Evolutionary conservation across 1,139 yeast genomes (phyloP).

Genomic region (Petasospora fabianii): DNA sequence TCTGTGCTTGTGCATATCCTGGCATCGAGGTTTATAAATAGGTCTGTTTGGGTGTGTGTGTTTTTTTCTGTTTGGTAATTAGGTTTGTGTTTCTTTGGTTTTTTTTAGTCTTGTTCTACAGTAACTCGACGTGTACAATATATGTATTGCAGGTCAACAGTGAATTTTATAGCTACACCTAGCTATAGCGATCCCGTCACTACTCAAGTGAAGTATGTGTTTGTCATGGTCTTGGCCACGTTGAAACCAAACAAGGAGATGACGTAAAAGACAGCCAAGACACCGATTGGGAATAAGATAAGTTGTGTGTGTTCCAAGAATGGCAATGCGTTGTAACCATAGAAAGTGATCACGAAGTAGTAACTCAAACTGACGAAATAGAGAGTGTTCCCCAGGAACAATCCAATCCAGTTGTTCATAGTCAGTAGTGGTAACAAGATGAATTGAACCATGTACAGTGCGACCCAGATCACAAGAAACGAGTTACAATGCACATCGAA

Average conservation of each 20-base stretch:
- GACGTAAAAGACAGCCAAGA: constrained; percentile 54
- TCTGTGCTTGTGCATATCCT: neutral
- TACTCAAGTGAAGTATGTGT: constrained; percentile 49
- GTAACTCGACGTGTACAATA: no score
- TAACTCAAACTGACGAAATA: constrained; percentile 71
- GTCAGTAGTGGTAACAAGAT: constrained; percentile 68
- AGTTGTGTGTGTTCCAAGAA: constrained; percentile 63
- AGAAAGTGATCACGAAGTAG: constrained; percentile 75
- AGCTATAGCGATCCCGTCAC: no score
- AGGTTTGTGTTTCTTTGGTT: no score
- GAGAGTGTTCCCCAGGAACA: constrained; percentile 72
- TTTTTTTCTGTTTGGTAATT: no score
- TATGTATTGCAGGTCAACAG: no score
- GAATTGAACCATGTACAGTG: constrained; percentile 73
- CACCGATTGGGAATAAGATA: constrained; percentile 53
- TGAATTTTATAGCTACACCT: no score
- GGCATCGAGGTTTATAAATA: no score
- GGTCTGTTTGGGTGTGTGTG: no score
- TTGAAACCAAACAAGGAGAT: constrained; percentile 64
- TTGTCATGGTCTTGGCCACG: constrained; percentile 65
- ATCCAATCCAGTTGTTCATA: constrained; percentile 57
- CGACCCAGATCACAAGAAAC: constrained; percentile 75
- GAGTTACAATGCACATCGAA: constrained; percentile 92
- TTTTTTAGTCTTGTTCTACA: no score
- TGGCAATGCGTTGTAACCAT: constrained; percentile 85